Conservation (phyloP, 83 land plant genomes). For the Picea engelmannii region DNA sequence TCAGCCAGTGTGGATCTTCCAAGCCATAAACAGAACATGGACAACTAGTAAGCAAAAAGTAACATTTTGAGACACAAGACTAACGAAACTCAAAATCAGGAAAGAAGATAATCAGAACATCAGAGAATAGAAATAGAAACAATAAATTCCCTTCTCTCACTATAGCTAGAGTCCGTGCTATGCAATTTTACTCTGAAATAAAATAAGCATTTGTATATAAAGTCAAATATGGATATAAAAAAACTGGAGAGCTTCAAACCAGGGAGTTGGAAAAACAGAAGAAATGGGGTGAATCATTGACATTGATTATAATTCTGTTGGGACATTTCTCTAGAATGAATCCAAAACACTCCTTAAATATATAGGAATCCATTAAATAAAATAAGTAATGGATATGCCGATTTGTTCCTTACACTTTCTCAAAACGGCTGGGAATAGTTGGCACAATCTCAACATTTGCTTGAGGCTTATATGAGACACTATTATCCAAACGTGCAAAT, state of each 20-base stretch:
- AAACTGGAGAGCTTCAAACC: not conserved
- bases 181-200: not conserved
- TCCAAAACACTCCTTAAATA: not conserved
- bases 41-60: no score
- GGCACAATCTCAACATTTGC: not conserved
- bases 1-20: no score
- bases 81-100: no score
- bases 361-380: not conserved
- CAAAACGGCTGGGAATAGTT: constrained; percentile 2
- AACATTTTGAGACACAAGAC: no score
- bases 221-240: not conserved
- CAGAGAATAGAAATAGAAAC: no score
- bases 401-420: constrained; percentile 12
- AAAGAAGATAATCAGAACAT: no score
- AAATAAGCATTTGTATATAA: not conserved
- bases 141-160: not conserved
- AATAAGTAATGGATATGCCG: not conserved
- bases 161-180: not conserved
- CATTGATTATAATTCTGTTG: not conserved
- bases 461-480: not conserved
- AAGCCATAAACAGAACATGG: no score
- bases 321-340: not conserved
- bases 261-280: not conserved
- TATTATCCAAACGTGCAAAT: constrained; percentile 11
- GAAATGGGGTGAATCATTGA: not conserved